Conservation (phyloP, 1,284 basidiomycete genomes). For the Ustilago hordei region DNA sequence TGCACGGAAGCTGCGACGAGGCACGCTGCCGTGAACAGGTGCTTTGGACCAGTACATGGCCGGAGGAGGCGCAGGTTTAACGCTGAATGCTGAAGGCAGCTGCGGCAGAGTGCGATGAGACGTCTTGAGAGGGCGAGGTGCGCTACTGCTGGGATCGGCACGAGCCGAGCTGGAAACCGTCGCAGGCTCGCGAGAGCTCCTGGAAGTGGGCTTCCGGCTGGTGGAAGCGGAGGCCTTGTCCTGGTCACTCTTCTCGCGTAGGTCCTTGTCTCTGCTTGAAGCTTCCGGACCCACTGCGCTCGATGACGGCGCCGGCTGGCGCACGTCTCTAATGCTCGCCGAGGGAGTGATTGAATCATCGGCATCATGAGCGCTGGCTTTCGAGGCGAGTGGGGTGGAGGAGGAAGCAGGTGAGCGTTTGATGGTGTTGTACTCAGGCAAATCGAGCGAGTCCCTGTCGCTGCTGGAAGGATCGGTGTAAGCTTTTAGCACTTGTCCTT, state of each 20-base stretch:
- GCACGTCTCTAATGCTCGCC: conserved; percentile 6
- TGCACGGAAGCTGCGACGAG: conserved; percentile 81
- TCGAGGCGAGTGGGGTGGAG: conserved; percentile 12
- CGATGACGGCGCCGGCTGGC: neutral
- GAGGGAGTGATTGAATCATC: conserved; percentile 5
- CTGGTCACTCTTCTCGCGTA: conserved; percentile 18
- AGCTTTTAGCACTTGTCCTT: neutral
- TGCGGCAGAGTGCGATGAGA: conserved; percentile 43
- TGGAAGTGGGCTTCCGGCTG: conserved; percentile 14
- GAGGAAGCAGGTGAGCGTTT: conserved; percentile 14
- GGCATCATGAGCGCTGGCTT: conserved; percentile 4
- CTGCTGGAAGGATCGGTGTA: conserved; percentile 4
- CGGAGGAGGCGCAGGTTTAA: conserved; percentile 56
- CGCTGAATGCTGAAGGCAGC: conserved; percentile 52
- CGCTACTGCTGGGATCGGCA: conserved; percentile 12
- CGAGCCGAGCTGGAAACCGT: conserved; percentile 15
- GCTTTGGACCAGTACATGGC: conserved; percentile 87
- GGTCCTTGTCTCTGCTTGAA: conserved; percentile 9
- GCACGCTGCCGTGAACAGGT: conserved; percentile 81
- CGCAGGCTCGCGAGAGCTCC: conserved; percentile 24
- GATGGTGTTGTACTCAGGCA: neutral
- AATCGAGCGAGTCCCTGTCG: conserved; percentile 1
- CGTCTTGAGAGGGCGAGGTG: conserved; percentile 29
- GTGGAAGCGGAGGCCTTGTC: conserved; percentile 17
- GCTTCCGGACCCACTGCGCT: neutral